A percentile compares a stretch with the other conserved stretches of the same genome.
Conservation (phyloP, 2,329 filamentous ascomycete species). For the Penicillium sp. region DNA sequence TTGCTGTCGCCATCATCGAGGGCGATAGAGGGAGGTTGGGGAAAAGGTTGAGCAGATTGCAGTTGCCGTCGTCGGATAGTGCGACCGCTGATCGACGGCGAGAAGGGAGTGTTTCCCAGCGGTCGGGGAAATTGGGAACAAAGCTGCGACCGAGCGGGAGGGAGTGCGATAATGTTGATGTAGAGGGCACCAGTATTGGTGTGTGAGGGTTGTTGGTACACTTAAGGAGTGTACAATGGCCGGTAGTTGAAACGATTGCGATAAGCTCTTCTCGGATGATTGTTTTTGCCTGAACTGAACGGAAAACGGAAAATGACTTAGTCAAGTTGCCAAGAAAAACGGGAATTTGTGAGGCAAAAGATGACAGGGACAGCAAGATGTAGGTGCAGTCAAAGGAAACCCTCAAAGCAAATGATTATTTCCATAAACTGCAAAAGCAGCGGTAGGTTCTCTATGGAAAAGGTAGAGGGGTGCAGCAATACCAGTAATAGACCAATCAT, state of each 20-base stretch:
- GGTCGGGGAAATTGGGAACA: slow-evolving; percentile 35
- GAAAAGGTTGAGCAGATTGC: slow-evolving; percentile 13
- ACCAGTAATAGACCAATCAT: slow-evolving; percentile 30
- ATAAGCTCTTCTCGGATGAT: slow-evolving; percentile 25
- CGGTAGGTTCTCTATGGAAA: slow-evolving; percentile 20
- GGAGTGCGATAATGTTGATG: slow-evolving; percentile 5
- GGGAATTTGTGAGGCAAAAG: slow-evolving; percentile 4
- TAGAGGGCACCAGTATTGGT: slow-evolving; percentile 6
- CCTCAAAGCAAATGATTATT: slow-evolving; percentile 1
- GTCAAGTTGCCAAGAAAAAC: slow-evolving; percentile 16
- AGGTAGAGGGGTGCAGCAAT: slow-evolving; percentile 18
- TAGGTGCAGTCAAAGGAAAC: slow-evolving; percentile 8
- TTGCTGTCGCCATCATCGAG: slow-evolving; percentile 36
- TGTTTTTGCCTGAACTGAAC: slow-evolving; percentile 17
- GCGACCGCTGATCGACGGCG: slow-evolving; percentile 49
- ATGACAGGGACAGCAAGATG: slow-evolving; percentile 7
- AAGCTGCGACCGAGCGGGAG: slow-evolving; percentile 9
- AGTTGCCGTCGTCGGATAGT: slow-evolving; percentile 41
- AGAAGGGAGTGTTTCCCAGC: slow-evolving; percentile 38
- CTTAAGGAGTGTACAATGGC: slow-evolving; percentile 8
- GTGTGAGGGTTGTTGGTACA: slow-evolving; percentile 10
- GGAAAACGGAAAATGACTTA: slow-evolving; percentile 13
- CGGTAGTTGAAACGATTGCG: slow-evolving; percentile 14
- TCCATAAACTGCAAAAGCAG: slow-evolving; percentile 12
- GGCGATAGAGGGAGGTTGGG: slow-evolving; percentile 12